Evolutionary conservation across 805 yeast genomes (phyloP), one percentile per base, ranked within the genome.

Genomic region (Starmera caribaea): DNA sequence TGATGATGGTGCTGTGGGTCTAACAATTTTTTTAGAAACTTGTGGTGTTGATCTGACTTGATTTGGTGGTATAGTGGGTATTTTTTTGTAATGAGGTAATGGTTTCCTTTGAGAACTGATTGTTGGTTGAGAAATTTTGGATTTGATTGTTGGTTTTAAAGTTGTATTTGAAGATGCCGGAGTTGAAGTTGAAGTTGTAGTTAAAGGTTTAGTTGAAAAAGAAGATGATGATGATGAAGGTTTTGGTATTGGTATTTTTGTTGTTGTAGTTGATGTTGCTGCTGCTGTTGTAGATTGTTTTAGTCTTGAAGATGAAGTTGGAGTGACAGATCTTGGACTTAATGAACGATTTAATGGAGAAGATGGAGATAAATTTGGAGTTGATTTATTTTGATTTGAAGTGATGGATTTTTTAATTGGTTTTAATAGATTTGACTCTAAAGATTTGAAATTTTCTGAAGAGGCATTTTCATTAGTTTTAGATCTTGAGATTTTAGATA

Each of bases 401-500:
- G n/a, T 8, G 30, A 35, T 8, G 24, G n/a, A 3, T 16, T 33
- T 33, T 13, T 33, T 33, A 12, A 32, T 27, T 30, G 37, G 48
- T 30, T 26, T 38, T 10, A 16, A 12, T 13, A 29, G 38, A 28
- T 14, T 35, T 35, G 3, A 28, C 16, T 16, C 38, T 29, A 7
- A 21, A 21, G 7, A 5, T 17, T 31, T 37, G 27, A 7, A 39
- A 24, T 3, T 29, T 33, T 8, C n/a, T n/a, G n/a, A n/a, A n/a
- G 31, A n/a, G 5, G 37, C 27, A 16, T 30, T 5, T n/a, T 38
- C 39, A 15, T 35, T 31, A 2, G 37, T 32, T 27, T 33, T 43
- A 7, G 46, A 35, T 42, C 58, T 49, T 12, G 49, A 21, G 1
- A 41, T 3, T 31, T 45, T 45, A 8, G 57, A 45, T 10, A 42